phyloP scores from a whole-genome alignment of 495 filamentous ascomycete genomes.

The Penicillium salamii region DNA sequence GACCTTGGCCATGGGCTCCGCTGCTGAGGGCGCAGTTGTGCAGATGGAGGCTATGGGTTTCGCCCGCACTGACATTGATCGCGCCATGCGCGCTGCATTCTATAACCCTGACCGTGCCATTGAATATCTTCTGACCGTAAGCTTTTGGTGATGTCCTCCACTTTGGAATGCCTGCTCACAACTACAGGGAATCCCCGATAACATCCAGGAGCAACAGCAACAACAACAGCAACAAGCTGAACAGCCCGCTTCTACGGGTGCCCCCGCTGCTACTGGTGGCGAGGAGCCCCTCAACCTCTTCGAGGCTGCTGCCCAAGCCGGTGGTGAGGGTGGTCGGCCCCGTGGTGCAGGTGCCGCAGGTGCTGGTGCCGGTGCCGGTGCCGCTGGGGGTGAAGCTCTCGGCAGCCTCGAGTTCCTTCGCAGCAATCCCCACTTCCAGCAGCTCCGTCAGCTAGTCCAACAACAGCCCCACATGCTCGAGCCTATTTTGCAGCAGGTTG shows the following conservation, averaged over 20 bases:
- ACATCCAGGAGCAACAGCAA: slow-evolving; percentile 64
- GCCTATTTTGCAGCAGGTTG: slow-evolving; percentile 93
- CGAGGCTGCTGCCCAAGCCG: slow-evolving; percentile 82
- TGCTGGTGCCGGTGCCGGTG: slow-evolving; percentile 49
- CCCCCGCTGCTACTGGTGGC: slow-evolving; percentile 40
- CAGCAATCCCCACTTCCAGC: slow-evolving; percentile 95
- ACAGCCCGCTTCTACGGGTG: slow-evolving; percentile 33
- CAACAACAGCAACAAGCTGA: slow-evolving; percentile 23
- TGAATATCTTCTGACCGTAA: slow-evolving; percentile 86
- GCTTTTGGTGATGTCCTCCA: slow-evolving; percentile 25
- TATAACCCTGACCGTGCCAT: slow-evolving; percentile 97
- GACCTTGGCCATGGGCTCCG: slow-evolving; percentile 75
- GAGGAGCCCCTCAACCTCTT: slow-evolving; percentile 86
- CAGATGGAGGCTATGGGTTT: slow-evolving; percentile 99
- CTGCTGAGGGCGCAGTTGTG: slow-evolving; percentile 80
- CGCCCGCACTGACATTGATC: slow-evolving; percentile 76
- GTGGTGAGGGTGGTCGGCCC: slow-evolving; percentile 52
- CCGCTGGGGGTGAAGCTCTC: slow-evolving; percentile 55
- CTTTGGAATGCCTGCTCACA: slow-evolving; percentile 8
- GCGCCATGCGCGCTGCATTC: slow-evolving; percentile 92
- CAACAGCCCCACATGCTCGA: slow-evolving; percentile 98
- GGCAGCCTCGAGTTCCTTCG: slow-evolving; percentile 93
- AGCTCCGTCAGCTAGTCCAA: slow-evolving; percentile 93
- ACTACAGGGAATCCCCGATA: slow-evolving; percentile 82
- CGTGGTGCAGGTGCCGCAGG: slow-evolving; percentile 43